These are phyloP conservation scores for Dryadomyces sulphureus DNA, from an alignment of 2,329 filamentous ascomycete genomes.

Conservation along the genomic window DNA sequence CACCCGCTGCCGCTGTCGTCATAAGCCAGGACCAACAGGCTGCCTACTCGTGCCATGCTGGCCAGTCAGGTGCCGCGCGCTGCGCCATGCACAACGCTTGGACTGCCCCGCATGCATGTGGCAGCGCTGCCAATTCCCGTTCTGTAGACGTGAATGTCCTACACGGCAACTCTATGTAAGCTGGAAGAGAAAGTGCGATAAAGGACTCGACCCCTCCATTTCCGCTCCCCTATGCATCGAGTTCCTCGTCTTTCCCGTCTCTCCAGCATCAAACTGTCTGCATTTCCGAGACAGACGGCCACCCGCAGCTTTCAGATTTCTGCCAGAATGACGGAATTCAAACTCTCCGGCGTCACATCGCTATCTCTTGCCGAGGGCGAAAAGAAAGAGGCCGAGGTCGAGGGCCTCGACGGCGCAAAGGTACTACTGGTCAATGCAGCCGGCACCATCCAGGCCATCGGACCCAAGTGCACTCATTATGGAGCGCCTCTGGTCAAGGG, in stretches of 20 bases:
- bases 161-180: no score
- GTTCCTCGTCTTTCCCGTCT: no score
- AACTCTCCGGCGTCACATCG: constrained; percentile 62
- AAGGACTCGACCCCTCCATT: no score
- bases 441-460: constrained; percentile 64
- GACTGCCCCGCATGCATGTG: neutral
- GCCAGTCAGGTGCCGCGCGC: neutral
- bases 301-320: constrained; percentile 6
- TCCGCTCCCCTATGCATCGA: no score
- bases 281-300: neutral
- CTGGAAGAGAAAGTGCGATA: no score
- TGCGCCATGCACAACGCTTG: neutral
- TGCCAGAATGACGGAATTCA: constrained; percentile 39
- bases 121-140: neutral
- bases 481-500: constrained; percentile 81
- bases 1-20: neutral
- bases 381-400: constrained; percentile 81
- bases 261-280: neutral
- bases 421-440: constrained; percentile 71
- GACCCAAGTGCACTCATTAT: constrained; percentile 74
- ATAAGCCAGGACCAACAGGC: neutral
- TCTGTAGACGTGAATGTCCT: no score
- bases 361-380: constrained; percentile 64
- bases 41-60: neutral
- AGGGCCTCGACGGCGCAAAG: constrained; percentile 75